These are phyloP conservation scores for Hypomontagnella monticulosa DNA, from an alignment of 495 filamentous ascomycete species.

Conservation along the genomic window DNA sequence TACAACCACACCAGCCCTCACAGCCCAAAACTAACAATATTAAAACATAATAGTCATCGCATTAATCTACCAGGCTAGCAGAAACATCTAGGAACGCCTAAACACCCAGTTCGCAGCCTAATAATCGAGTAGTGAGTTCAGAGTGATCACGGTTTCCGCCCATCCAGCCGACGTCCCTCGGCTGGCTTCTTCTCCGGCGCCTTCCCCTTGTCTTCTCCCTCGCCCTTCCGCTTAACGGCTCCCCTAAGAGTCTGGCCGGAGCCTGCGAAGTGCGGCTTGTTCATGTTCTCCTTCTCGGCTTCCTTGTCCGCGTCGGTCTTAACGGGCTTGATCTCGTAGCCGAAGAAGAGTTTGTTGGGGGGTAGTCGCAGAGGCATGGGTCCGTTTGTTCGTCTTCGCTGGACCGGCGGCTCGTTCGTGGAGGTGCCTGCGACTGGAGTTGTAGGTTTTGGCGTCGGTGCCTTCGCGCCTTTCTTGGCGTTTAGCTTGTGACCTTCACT, in stretches of 20 bases:
- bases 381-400: constrained; percentile 69
- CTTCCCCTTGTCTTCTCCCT: constrained; percentile 52
- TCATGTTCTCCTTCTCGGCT: constrained; percentile 66
- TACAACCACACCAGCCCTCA: not conserved
- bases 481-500: constrained; percentile 79
- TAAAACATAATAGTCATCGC: constrained; percentile 14
- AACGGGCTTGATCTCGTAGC: constrained; percentile 88
- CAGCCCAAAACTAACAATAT: not conserved
- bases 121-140: no score
- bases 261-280: constrained; percentile 83
- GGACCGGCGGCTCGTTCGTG: constrained; percentile 58
- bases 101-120: constrained; percentile 15
- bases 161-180: constrained; percentile 52
- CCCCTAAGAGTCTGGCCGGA: constrained; percentile 85
- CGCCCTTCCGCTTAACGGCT: constrained; percentile 65
- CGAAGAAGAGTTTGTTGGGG: constrained; percentile 93
- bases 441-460: constrained; percentile 79
- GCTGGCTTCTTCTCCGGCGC: constrained; percentile 47
- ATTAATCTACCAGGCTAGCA: constrained; percentile 13
- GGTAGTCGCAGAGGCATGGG: constrained; percentile 88
- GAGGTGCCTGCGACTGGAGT: constrained; percentile 80
- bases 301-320: constrained; percentile 81
- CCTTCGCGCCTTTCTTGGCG: constrained; percentile 81
- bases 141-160: constrained; percentile 40
- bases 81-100: constrained; percentile 21